A percentile compares a stretch with the other conserved stretches of the same genome.
Conservation (phyloP, 129 eudicot genomes). For the Flaveria ramosissima region DNA sequence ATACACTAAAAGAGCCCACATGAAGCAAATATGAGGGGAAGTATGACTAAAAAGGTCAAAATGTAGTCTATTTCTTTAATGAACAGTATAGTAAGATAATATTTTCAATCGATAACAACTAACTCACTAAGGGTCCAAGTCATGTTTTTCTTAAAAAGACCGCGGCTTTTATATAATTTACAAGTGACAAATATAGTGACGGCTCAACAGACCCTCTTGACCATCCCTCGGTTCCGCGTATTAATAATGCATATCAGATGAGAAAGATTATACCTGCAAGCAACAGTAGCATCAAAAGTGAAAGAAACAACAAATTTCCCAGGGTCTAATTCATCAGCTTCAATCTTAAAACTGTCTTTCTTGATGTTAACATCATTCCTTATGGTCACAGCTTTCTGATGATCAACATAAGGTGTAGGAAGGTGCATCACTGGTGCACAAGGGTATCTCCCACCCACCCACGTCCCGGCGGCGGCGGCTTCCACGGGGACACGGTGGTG, state of each 20-base stretch:
- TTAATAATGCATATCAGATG: background rate
- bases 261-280: slow-evolving; percentile 60
- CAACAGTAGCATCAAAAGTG: slow-evolving; percentile 86
- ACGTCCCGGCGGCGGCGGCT: slow-evolving; percentile 39
- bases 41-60: background rate
- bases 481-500: slow-evolving; percentile 51
- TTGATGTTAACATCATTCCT: slow-evolving; percentile 81
- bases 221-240: no score
- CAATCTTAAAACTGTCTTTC: slow-evolving; percentile 76
- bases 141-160: no score
- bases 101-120: background rate
- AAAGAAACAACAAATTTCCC: slow-evolving; percentile 76
- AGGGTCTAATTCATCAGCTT: slow-evolving; percentile 68
- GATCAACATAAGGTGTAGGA: slow-evolving; percentile 77
- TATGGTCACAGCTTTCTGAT: slow-evolving; percentile 88
- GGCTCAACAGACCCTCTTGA: no score
- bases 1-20: background rate
- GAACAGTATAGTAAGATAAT: no score
- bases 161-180: no score
- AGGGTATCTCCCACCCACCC: slow-evolving; percentile 72
- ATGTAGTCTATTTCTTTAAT: background rate
- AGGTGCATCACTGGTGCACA: slow-evolving; percentile 66
- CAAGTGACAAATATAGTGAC: no score
- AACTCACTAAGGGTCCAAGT: no score
- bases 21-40: background rate